Evolutionary conservation across 1,284 basidiomycete species (phyloP).

Genomic region (Tremellales sp.): DNA sequence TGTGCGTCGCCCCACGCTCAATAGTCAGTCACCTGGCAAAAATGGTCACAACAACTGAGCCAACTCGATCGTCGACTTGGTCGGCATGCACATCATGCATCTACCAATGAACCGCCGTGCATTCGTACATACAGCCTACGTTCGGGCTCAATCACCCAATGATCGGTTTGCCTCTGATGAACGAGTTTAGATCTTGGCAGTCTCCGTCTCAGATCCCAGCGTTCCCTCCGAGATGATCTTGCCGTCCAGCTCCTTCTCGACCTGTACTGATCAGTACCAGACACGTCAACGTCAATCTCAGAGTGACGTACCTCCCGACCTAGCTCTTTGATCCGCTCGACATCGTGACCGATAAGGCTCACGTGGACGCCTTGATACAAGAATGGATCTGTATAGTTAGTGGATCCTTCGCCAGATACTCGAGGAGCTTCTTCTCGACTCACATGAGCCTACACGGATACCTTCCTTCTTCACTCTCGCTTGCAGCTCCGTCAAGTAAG

Average conservation of each 20-base stretch:
- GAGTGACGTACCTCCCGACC: conserved; percentile 59
- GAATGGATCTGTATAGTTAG: conserved; percentile 60
- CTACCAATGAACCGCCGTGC: no score
- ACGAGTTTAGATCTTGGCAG: conserved; percentile 17
- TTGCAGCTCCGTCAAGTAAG: conserved; percentile 76
- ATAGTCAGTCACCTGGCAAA: no score
- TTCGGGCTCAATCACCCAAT: no score
- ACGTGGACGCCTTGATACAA: conserved; percentile 56
- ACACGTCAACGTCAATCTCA: neutral
- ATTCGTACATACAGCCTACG: no score
- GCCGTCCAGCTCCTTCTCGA: conserved; percentile 51
- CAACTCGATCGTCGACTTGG: no score
- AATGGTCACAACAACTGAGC: no score
- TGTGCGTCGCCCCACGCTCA: no score
- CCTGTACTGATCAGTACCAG: conserved; percentile 25
- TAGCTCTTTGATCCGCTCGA: conserved; percentile 54
- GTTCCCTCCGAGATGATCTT: conserved; percentile 50
- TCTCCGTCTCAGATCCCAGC: conserved; percentile 39
- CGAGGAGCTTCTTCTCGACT: conserved; percentile 15
- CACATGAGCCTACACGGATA: conserved; percentile 74
- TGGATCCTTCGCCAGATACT: neutral
- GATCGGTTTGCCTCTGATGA: neutral
- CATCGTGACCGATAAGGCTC: conserved; percentile 72
- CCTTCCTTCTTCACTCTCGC: conserved; percentile 67
- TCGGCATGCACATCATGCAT: no score